phyloP scores from a whole-genome alignment of 352 stramenopile species.

The Globisporangium alternatum region DNA sequence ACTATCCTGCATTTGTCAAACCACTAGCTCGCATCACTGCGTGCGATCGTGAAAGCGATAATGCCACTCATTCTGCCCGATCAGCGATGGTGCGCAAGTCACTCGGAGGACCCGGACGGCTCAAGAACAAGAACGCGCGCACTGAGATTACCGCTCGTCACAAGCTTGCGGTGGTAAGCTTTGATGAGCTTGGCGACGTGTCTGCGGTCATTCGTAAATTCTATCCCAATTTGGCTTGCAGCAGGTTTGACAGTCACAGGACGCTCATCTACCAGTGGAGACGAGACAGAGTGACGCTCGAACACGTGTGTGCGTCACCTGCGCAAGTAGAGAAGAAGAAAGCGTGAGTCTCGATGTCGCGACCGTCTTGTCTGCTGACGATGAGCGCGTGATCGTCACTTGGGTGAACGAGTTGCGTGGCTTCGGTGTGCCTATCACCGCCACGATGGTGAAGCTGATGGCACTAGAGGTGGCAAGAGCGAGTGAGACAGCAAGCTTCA shows the following conservation, averaged over 20 bases:
- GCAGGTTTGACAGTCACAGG: background rate
- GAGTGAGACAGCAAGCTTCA: no score
- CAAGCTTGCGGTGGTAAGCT: background rate
- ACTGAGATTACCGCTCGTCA: background rate
- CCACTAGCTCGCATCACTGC: background rate
- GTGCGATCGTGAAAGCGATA: background rate
- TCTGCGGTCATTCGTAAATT: background rate
- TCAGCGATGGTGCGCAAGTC: background rate
- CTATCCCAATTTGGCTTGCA: constrained; percentile 3
- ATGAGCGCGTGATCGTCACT: no score
- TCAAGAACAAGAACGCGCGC: background rate
- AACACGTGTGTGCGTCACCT: no score
- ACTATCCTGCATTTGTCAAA: background rate
- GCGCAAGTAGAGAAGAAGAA: no score
- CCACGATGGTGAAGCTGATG: no score
- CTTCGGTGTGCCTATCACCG: no score
- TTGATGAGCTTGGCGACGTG: background rate
- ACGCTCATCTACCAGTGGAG: no score
- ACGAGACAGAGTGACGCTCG: no score
- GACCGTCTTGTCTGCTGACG: no score
- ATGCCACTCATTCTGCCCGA: background rate
- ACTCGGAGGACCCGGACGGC: background rate
- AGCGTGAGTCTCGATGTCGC: no score
- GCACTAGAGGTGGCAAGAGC: no score
- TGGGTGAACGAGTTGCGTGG: no score